Evolutionary conservation across 257 asterid genomes (phyloP).

Genomic region (Plantago elongata): DNA sequence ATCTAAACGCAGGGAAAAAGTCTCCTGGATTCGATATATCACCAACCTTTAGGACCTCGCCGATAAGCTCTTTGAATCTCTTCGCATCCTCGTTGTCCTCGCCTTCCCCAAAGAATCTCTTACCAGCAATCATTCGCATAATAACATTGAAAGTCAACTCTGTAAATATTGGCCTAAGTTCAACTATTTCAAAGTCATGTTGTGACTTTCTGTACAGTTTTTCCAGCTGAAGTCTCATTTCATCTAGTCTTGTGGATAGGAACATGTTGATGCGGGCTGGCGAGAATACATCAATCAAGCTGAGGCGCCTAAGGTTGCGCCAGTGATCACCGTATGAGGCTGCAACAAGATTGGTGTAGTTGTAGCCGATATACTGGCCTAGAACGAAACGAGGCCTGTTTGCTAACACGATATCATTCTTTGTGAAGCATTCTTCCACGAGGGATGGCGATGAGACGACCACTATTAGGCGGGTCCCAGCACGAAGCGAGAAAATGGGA

Average conservation of each 20-base stretch:
- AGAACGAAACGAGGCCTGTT: conserved; percentile 33
- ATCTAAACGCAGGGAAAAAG: conserved; percentile 27
- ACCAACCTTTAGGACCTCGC: not conserved
- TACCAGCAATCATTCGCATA: conserved; percentile 36
- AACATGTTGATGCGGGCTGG: conserved; percentile 34
- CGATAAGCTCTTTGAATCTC: conserved; percentile 20
- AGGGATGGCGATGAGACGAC: conserved; percentile 41
- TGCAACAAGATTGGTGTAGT: conserved; percentile 35
- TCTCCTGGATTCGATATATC: conserved; percentile 27
- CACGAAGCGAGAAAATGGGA: conserved; percentile 42
- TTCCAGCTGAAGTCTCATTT: conserved; percentile 18
- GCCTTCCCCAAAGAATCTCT: conserved; percentile 21
- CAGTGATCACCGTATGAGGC: conserved; percentile 41
- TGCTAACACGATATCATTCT: conserved; percentile 38
- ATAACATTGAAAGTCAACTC: conserved; percentile 28
- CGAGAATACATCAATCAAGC: conserved; percentile 32
- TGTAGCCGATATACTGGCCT: conserved; percentile 39
- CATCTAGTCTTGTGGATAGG: conserved; percentile 28
- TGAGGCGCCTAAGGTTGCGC: conserved; percentile 47
- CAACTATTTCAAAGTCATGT: conserved; percentile 17
- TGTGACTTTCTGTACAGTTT: conserved; percentile 8
- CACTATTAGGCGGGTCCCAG: conserved; percentile 39
- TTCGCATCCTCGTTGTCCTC: conserved; percentile 21
- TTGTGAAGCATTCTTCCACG: conserved; percentile 39
- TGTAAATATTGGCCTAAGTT: conserved; percentile 23